A percentile compares a stretch with the other conserved stretches of the same genome.
These are phyloP conservation scores for Pseudogymnoascus sp. DNA, from an alignment of 2,329 filamentous ascomycete species.

Conservation along the genomic window DNA sequence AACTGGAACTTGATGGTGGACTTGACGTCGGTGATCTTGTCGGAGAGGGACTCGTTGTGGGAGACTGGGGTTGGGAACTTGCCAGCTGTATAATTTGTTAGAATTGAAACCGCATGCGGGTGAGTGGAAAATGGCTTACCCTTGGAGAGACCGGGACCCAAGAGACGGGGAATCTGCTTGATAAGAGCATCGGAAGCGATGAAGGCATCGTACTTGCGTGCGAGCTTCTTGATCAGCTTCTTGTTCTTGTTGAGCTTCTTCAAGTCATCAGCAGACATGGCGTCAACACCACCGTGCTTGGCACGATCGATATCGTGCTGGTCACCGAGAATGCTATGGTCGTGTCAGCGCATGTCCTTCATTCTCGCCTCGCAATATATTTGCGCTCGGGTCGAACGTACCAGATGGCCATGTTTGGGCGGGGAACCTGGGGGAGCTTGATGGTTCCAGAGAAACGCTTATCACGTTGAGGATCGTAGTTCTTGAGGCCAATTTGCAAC, in stretches of 20 bases:
- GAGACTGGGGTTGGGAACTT: conserved; percentile 99
- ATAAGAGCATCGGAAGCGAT: conserved; percentile 94
- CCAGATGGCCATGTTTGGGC: conserved; percentile 85
- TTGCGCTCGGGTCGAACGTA: conserved; percentile 32
- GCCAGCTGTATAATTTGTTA: conserved; percentile 59
- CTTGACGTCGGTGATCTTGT: conserved; percentile 99
- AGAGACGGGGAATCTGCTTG: conserved; percentile 99
- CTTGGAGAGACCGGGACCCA: conserved; percentile 97
- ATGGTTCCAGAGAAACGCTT: conserved; percentile 99
- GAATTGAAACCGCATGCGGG: conserved; percentile 6
- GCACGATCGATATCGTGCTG: conserved; percentile 99
- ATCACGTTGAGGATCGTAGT: conserved; percentile 99
- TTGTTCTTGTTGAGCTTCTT: conserved; percentile 99
- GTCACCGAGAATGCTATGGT: conserved; percentile 69
- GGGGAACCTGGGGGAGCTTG: conserved; percentile 85
- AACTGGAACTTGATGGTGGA: conserved; percentile 99
- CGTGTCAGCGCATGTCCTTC: conserved; percentile 24
- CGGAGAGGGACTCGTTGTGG: conserved; percentile 85
- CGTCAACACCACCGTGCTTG: conserved; percentile 97
- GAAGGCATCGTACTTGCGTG: conserved; percentile 99
- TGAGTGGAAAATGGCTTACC: conserved; percentile 44
- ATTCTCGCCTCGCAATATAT: conserved; percentile 10
- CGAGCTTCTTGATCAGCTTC: conserved; percentile 99
- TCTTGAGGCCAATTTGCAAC: conserved; percentile 91
- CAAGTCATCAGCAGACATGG: conserved; percentile 96